These are phyloP conservation scores for Rhizoclosmatium globosum DNA, from an alignment of 192 early-diverging fungal genomes.

Conservation along the genomic window DNA sequence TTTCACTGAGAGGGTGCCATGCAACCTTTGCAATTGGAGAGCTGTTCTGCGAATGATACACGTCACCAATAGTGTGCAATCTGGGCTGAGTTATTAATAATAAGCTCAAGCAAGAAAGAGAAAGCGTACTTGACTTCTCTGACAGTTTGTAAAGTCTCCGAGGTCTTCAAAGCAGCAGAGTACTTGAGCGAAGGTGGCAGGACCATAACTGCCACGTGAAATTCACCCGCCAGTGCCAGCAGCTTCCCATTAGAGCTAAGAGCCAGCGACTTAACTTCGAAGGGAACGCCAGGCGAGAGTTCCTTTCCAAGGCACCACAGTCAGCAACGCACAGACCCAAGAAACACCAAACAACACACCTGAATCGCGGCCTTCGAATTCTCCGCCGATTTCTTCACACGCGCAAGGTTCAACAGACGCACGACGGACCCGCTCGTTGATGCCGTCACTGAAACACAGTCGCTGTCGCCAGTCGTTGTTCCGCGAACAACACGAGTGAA, in stretches of 20 bases:
- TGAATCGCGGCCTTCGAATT: not conserved
- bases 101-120: not conserved
- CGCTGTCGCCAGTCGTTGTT: not conserved
- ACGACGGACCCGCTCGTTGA: not conserved
- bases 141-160: not conserved
- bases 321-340: not conserved
- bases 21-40: slow-evolving; percentile 18
- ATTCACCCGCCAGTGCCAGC: slow-evolving; percentile 31
- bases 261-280: not conserved
- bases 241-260: slow-evolving; percentile 24
- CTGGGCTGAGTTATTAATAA: not conserved
- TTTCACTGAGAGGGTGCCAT: slow-evolving; percentile 37
- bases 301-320: not conserved
- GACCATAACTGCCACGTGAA: slow-evolving; percentile 27
- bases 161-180: not conserved
- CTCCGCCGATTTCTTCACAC: not conserved
- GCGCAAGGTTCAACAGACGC: not conserved
- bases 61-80: slow-evolving; percentile 23
- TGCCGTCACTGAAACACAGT: not conserved
- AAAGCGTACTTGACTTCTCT: not conserved
- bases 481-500: not conserved
- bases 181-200: slow-evolving; percentile 20
- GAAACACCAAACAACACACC: not conserved
- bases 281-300: slow-evolving; percentile 9
- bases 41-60: slow-evolving; percentile 27